These are phyloP conservation scores for Aurifilum marmelostoma DNA, from an alignment of 2,329 filamentous ascomycete genomes.

Conservation along the genomic window DNA sequence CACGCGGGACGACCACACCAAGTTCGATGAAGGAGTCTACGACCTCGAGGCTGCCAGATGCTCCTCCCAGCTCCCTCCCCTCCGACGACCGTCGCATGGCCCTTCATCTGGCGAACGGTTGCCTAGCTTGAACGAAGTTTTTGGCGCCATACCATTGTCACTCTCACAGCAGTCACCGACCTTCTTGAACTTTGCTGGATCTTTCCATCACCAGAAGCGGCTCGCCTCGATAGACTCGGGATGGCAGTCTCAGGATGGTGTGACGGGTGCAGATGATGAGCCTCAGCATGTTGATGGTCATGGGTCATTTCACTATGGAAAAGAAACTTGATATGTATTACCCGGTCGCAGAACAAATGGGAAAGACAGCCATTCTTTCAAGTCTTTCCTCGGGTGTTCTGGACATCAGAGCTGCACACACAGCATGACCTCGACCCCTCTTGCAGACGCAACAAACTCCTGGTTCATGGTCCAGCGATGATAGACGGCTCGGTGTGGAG, in stretches of 20 bases:
- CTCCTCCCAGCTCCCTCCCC: background rate
- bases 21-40: conserved; percentile 9
- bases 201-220: background rate
- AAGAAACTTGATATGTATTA: background rate
- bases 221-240: background rate
- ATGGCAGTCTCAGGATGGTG: background rate
- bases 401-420: too few species aligned
- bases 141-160: background rate
- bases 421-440: too few species aligned
- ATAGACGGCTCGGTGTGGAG: too few species aligned
- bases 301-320: background rate
- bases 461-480: too few species aligned
- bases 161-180: background rate
- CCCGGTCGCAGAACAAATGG: background rate
- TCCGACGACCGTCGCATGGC: background rate
- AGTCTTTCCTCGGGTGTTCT: too few species aligned
- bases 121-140: conserved; percentile 2
- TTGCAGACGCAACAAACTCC: too few species aligned
- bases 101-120: background rate
- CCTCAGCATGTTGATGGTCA: background rate
- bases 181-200: background rate
- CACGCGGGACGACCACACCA: background rate
- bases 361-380: background rate
- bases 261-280: background rate
- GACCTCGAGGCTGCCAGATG: background rate